Base-by-base conservation (phyloP, 441 rosid species). In the Hypseocharis bilobata region DNA sequence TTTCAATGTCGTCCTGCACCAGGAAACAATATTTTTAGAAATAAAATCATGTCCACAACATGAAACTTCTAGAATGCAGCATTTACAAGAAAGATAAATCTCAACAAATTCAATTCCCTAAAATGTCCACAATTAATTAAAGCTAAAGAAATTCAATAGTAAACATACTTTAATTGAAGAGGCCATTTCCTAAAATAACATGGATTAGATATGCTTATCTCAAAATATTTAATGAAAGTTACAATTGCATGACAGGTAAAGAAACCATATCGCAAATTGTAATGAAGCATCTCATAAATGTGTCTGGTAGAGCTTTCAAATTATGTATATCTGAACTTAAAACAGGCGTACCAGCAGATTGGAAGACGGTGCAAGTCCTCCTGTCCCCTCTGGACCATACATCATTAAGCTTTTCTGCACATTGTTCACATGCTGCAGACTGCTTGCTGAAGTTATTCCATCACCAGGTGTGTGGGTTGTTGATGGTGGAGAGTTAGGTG, bases 401-500 rank as follows among this genome's bases (percentile, higher is more conserved):
- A 76, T 67, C 74, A 78, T 69, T 74, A 72, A 45, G 83, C 73
- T 72, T 78, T 84, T 86, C 54, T 78, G 68, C 65, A 73, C 71
- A 65, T 72, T 75, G 55, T 64, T 82, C 69, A 73, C 74, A 57
- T 76, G 81, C 72, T 81, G 86, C 67, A 81, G 58, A 61, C 80
- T 79, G 65, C 78, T 74, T 19, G 82, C 77, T 32, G 83, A 70
- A 42, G 80, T 69, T 29, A 82, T 70, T 77, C 85, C 88, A 72
- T 86, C 89, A 44, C 92, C 85, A 49, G 88, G 82, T 7, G 88
- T 84, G 62, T 85, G 89, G 45, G 56, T 51, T 51, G 89, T 81
- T 75, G 92, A 86, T 20, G 83, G 87, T 52, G 89, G 89, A 65
- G 92, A 84, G 66, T 64, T 78, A 6, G 91, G 81, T 1, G 88